phyloP scores from a whole-genome alignment of 495 filamentous ascomycete genomes.

The Lasiosphaeriaceae sp. region DNA sequence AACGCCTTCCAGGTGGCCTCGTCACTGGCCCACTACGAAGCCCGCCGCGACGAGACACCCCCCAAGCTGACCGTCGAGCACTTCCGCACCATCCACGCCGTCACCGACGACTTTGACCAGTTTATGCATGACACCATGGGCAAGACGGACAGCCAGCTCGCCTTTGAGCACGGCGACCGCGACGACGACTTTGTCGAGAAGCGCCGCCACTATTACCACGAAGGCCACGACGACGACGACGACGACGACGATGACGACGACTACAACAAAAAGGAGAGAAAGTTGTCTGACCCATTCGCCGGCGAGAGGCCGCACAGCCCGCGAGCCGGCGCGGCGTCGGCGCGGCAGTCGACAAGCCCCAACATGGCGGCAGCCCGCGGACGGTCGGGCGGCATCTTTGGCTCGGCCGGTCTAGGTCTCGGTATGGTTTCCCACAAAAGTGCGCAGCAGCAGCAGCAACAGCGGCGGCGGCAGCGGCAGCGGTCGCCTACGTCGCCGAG shows the following conservation, averaged over 20 bases:
- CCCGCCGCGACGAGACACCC: conserved; percentile 1
- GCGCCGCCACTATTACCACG: neutral
- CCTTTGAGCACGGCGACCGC: conserved; percentile 14
- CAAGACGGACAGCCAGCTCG: conserved; percentile 8
- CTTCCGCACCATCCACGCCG: conserved; percentile 15
- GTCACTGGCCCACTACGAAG: conserved; percentile 54
- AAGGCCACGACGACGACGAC: neutral
- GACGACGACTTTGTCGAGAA: conserved; percentile 9
- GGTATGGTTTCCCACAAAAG: no score
- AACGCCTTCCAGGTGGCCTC: conserved; percentile 43
- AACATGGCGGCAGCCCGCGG: neutral
- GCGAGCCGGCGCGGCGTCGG: neutral
- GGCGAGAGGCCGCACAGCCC: neutral
- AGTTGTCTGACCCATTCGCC: no score
- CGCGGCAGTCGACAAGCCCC: neutral
- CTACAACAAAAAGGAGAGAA: neutral
- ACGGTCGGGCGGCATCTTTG: neutral
- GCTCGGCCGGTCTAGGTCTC: neutral
- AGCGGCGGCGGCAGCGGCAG: neutral
- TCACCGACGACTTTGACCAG: conserved; percentile 15
- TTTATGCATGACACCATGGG: conserved; percentile 13
- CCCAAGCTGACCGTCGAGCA: conserved; percentile 12
- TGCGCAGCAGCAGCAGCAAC: neutral
- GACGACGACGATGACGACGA: neutral
- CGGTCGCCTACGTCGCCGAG: neutral